Conservation (phyloP, 1,139 yeast species). For the Kluyveromyces sp. region DNA sequence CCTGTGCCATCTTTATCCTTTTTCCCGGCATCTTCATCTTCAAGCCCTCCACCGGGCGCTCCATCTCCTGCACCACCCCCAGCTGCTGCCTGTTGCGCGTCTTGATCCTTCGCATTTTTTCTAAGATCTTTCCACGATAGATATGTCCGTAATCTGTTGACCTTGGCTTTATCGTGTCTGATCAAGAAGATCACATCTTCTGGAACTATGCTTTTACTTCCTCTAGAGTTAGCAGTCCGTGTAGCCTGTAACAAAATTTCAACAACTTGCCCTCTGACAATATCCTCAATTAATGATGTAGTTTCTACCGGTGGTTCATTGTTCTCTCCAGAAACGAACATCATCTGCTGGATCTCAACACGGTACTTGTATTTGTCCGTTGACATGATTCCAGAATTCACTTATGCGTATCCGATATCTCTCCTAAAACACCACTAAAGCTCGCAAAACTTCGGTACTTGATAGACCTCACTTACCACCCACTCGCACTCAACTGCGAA, state of each 20-base stretch:
- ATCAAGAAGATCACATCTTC: constrained; percentile 91
- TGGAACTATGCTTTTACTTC: constrained; percentile 78
- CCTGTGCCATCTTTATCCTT: constrained; percentile 42
- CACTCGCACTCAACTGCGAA: no score
- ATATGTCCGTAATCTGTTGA: constrained; percentile 81
- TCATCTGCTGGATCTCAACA: constrained; percentile 92
- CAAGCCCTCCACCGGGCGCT: constrained; percentile 32
- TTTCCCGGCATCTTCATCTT: constrained; percentile 31
- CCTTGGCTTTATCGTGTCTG: constrained; percentile 92
- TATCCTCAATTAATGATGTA: constrained; percentile 86
- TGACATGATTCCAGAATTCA: neutral
- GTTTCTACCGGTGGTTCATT: constrained; percentile 92
- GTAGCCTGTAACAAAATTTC: constrained; percentile 79
- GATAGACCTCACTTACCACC: no score
- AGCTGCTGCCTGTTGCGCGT: constrained; percentile 60
- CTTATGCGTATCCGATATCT: neutral
- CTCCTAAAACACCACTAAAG: neutral
- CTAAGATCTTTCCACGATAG: constrained; percentile 97
- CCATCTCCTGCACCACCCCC: constrained; percentile 46
- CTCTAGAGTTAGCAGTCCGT: constrained; percentile 69
- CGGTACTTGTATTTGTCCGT: constrained; percentile 64
- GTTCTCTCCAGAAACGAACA: constrained; percentile 95
- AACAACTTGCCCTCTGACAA: constrained; percentile 90
- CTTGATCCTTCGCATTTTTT: constrained; percentile 94
- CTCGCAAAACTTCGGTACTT: neutral